Evolutionary conservation across 495 filamentous ascomycete species (phyloP).

Genomic region (Annulohypoxylon maeteangense): DNA sequence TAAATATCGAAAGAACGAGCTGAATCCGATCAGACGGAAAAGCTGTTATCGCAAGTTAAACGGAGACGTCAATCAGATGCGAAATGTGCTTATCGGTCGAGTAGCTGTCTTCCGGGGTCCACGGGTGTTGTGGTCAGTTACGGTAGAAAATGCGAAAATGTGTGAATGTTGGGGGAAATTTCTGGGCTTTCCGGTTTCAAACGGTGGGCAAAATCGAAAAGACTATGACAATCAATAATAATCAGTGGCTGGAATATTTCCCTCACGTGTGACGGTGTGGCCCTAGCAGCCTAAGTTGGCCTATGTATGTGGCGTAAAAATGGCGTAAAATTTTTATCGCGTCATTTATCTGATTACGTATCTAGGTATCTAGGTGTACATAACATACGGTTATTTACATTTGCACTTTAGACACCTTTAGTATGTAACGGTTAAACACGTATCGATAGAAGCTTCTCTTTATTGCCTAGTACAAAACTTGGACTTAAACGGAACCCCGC

Average conservation of each 20-base stretch:
- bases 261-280: neutral
- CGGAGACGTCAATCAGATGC: conserved; percentile 1
- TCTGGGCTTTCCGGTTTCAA: conserved; percentile 37
- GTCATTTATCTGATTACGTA: neutral
- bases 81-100: conserved; percentile 17
- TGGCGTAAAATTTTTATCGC: neutral
- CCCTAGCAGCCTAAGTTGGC: no score
- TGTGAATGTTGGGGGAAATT: conserved; percentile 26
- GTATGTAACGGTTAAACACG: neutral
- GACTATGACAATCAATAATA: conserved; percentile 4
- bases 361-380: no score
- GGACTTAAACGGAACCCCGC: neutral
- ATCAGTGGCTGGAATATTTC: conserved; percentile 21
- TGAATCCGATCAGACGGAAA: conserved; percentile 11
- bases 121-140: conserved; percentile 23
- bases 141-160: conserved; percentile 17
- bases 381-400: neutral
- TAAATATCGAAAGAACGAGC: neutral
- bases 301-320: neutral
- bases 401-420: neutral
- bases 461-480: neutral
- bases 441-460: neutral
- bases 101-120: neutral
- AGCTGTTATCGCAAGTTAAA: conserved; percentile 25
- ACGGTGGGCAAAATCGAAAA: conserved; percentile 28